Evolutionary conservation across 495 filamentous ascomycete species (phyloP).

Genomic region (Podospora tetraspora): DNA sequence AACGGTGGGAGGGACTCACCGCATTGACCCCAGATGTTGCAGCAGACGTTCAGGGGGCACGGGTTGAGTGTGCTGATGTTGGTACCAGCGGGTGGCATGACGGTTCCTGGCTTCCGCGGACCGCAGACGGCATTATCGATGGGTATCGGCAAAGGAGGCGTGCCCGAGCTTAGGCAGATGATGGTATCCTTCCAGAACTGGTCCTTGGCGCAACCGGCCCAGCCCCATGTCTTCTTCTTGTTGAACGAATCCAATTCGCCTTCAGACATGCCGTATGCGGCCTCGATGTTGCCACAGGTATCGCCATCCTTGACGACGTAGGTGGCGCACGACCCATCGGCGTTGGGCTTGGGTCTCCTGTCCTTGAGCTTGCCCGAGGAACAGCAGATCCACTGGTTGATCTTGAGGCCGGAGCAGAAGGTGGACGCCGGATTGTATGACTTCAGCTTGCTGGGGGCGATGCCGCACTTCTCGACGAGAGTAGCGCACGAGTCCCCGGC

Average conservation of each 20-base stretch:
- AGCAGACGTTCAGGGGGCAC: slow-evolving; percentile 35
- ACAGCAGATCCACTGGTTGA: slow-evolving; percentile 46
- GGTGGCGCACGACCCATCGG: slow-evolving; percentile 38
- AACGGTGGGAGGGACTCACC: slow-evolving; percentile 9
- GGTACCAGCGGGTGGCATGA: slow-evolving; percentile 11
- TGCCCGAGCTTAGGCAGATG: slow-evolving; percentile 48
- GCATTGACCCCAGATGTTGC: slow-evolving; percentile 28
- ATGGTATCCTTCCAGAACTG: slow-evolving; percentile 18
- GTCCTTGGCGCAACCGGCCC: slow-evolving; percentile 37
- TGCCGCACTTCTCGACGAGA: neutral
- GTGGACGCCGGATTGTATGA: neutral
- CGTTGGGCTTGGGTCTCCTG: slow-evolving; percentile 33
- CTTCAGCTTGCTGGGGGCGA: neutral
- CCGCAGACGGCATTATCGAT: slow-evolving; percentile 41
- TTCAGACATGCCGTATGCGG: slow-evolving; percentile 27
- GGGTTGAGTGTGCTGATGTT: slow-evolving; percentile 28
- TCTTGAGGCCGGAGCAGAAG: slow-evolving; percentile 34
- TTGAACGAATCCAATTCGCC: slow-evolving; percentile 37
- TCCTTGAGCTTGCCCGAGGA: slow-evolving; percentile 35
- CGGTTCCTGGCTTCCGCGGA: slow-evolving; percentile 37
- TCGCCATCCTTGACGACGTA: slow-evolving; percentile 35
- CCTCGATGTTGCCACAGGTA: slow-evolving; percentile 29
- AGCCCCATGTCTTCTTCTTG: slow-evolving; percentile 46
- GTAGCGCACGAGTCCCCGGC: neutral
- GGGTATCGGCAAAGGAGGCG: slow-evolving; percentile 40